Conservation (phyloP, 495 filamentous ascomycete species). For the Tetracladium setigerum region DNA sequence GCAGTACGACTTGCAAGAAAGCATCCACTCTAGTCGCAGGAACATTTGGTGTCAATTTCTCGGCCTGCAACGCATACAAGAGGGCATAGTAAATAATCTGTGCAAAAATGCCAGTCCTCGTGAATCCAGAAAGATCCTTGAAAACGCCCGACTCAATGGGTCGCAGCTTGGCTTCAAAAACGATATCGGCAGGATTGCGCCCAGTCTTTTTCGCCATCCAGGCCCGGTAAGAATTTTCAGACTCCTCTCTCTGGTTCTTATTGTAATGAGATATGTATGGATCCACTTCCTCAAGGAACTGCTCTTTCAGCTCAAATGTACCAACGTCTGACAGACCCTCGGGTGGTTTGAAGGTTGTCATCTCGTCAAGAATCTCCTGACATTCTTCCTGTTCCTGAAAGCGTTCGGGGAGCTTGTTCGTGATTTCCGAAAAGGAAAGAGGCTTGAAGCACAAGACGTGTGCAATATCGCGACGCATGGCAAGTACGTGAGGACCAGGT, state of each 20-base stretch:
- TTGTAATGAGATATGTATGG: conserved; percentile 92
- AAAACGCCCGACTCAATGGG: conserved; percentile 72
- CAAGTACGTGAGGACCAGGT: conserved; percentile 52
- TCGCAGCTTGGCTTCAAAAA: conserved; percentile 87
- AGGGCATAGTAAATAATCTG: conserved; percentile 88
- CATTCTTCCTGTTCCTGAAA: conserved; percentile 77
- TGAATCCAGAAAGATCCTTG: conserved; percentile 65
- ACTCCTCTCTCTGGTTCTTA: conserved; percentile 95
- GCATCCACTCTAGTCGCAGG: conserved; percentile 78
- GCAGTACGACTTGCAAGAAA: conserved; percentile 84
- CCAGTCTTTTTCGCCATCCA: conserved; percentile 86
- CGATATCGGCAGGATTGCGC: conserved; percentile 70
- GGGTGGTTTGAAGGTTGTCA: conserved; percentile 81
- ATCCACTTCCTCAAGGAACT: conserved; percentile 79
- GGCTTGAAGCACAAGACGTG: conserved; percentile 96
- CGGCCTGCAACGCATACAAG: conserved; percentile 61
- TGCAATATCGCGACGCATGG: conserved; percentile 80
- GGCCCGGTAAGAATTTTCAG: conserved; percentile 77
- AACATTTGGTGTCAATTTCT: conserved; percentile 58
- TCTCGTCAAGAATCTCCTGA: conserved; percentile 71
- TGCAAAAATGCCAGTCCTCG: conserved; percentile 73
- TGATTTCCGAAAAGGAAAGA: conserved; percentile 85
- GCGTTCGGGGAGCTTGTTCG: conserved; percentile 71
- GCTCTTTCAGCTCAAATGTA: conserved; percentile 83
- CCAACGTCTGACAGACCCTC: conserved; percentile 89